Evolutionary conservation across 805 yeast species (phyloP).

Genomic region (Nadsonia fulvescens): DNA sequence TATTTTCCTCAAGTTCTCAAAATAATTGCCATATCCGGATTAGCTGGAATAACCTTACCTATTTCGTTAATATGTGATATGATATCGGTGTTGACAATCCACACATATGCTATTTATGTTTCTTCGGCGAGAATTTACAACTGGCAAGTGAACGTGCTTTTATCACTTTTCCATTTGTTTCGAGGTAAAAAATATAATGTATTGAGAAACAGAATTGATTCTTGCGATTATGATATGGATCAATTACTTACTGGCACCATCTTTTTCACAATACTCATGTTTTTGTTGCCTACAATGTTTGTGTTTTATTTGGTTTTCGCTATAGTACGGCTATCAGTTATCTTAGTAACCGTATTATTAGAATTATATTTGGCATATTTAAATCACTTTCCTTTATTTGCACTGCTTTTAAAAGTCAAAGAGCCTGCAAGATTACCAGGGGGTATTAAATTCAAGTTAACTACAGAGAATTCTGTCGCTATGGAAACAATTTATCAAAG

Average conservation of each 20-base stretch:
- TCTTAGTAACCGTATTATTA: slow-evolving; percentile 30
- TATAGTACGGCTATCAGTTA: slow-evolving; percentile 31
- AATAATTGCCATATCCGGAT: slow-evolving; percentile 23
- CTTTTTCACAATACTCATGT: slow-evolving; percentile 59
- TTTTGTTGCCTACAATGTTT: slow-evolving; percentile 70
- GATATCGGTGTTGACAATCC: slow-evolving; percentile 44
- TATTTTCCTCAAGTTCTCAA: slow-evolving; percentile 17
- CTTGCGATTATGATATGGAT: slow-evolving; percentile 67
- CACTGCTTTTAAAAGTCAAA: slow-evolving; percentile 57
- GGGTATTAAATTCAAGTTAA: slow-evolving; percentile 23
- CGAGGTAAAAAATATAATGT: slow-evolving; percentile 80
- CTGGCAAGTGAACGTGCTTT: slow-evolving; percentile 50
- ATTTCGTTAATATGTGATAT: slow-evolving; percentile 51
- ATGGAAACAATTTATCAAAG: not conserved
- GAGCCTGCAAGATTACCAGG: slow-evolving; percentile 57
- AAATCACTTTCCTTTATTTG: slow-evolving; percentile 79
- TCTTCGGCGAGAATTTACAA: slow-evolving; percentile 64
- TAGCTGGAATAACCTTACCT: slow-evolving; percentile 51
- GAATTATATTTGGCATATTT: slow-evolving; percentile 46
- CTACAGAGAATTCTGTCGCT: not conserved
- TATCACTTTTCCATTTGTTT: slow-evolving; percentile 66
- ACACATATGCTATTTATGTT: slow-evolving; percentile 57
- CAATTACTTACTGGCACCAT: slow-evolving; percentile 79
- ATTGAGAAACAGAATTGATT: slow-evolving; percentile 71
- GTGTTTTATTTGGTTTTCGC: slow-evolving; percentile 73